Percentiles rank a stretch among this genome's conserved stretches.
These are phyloP conservation scores for Westerdykella aurantiaca DNA, from an alignment of 2,329 filamentous ascomycete species.

Conservation along the genomic window DNA sequence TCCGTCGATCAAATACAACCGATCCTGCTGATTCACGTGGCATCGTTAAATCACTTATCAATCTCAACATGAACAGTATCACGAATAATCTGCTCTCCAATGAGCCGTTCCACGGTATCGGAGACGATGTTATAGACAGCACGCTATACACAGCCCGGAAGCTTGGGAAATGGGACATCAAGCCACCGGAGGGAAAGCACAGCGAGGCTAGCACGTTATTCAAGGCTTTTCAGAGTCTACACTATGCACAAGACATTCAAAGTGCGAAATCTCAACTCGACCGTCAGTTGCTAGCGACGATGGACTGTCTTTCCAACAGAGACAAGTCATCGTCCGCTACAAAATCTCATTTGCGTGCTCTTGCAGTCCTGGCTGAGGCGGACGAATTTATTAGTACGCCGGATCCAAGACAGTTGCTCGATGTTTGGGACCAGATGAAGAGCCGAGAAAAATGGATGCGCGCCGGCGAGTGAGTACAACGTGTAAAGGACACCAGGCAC, in stretches of 20 bases:
- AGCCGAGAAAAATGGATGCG: conserved; percentile 72
- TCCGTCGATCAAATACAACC: conserved; percentile 56
- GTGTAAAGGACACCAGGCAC: neutral
- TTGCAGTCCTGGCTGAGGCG: conserved; percentile 74
- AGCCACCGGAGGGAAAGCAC: conserved; percentile 58
- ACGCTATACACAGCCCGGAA: conserved; percentile 75
- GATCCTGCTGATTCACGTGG: conserved; percentile 59
- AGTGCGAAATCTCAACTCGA: conserved; percentile 56
- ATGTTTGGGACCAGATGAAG: conserved; percentile 59
- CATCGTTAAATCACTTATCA: conserved; percentile 70
- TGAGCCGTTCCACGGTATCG: conserved; percentile 56
- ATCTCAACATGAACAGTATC: conserved; percentile 76
- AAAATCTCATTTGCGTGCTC: conserved; percentile 26
- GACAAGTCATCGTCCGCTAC: conserved; percentile 20
- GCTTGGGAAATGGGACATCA: conserved; percentile 88
- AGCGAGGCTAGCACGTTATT: conserved; percentile 68
- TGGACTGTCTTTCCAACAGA: conserved; percentile 33
- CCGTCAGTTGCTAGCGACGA: conserved; percentile 50
- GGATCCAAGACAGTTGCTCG: conserved; percentile 55
- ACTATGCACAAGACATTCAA: conserved; percentile 55
- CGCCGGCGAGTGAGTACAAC: conserved; percentile 60
- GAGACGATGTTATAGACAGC: conserved; percentile 58
- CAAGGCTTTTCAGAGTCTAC: conserved; percentile 72
- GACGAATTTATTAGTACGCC: conserved; percentile 66
- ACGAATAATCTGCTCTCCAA: conserved; percentile 72